A percentile compares a stretch with the other conserved stretches of the same genome.
Evolutionary conservation across 441 rosid species (phyloP).

Genomic region (Pelargonium citronellum): DNA sequence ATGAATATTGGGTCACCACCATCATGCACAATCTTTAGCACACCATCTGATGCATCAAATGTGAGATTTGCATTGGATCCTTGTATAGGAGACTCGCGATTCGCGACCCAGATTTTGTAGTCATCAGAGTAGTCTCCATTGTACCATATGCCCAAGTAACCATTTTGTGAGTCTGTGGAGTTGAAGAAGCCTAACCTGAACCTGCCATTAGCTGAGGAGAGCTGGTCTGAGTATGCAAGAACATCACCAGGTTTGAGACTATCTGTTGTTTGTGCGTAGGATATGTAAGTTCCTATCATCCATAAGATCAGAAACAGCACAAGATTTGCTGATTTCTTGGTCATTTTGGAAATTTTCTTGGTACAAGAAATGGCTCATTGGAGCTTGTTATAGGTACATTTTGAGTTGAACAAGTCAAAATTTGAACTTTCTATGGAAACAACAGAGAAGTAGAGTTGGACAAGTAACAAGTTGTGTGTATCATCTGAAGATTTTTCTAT

Average conservation of each 20-base stretch:
- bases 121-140: slow-evolving; percentile 25
- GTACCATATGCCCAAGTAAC: slow-evolving; percentile 63
- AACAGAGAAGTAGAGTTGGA: too few species aligned
- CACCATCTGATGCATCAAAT: neutral
- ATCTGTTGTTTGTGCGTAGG: neutral
- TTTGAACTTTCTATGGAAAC: too few species aligned
- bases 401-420: too few species aligned
- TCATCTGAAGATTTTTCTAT: too few species aligned
- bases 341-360: too few species aligned
- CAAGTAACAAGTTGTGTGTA: too few species aligned
- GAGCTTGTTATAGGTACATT: too few species aligned
- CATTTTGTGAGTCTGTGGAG: slow-evolving; percentile 29
- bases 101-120: slow-evolving; percentile 58
- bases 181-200: slow-evolving; percentile 48
- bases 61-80: slow-evolving; percentile 31
- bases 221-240: slow-evolving; percentile 14
- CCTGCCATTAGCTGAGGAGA: slow-evolving; percentile 25
- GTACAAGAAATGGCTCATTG: too few species aligned
- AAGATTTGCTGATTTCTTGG: too few species aligned
- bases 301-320: neutral
- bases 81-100: slow-evolving; percentile 48
- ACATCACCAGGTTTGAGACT: slow-evolving; percentile 20
- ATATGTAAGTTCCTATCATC: neutral
- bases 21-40: neutral
- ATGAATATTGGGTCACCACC: slow-evolving; percentile 9